Percentiles rank a stretch among this genome's conserved stretches.
Evolutionary conservation across 352 stramenopile species (phyloP).

Genomic region (Pythium aphanidermatum): DNA sequence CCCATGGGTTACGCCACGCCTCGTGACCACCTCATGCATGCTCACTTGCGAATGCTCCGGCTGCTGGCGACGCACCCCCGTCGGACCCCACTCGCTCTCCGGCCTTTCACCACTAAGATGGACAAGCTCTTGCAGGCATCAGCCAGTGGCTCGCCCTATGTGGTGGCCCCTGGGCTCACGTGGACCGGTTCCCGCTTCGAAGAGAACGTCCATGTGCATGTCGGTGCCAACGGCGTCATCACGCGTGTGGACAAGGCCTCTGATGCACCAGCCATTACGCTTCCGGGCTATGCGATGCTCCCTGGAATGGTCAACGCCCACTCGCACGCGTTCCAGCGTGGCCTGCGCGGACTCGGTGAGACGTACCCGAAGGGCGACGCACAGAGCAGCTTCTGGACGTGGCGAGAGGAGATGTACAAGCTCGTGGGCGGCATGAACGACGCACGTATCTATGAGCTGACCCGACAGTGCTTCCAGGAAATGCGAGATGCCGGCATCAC

Average conservation of each 20-base stretch:
- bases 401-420: slow-evolving; percentile 82
- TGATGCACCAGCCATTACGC: slow-evolving; percentile 8
- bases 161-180: slow-evolving; percentile 58
- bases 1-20: too few relatives aligned
- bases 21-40: too few relatives aligned
- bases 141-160: slow-evolving; percentile 25
- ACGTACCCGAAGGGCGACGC: slow-evolving; percentile 46
- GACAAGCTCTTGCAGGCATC: slow-evolving; percentile 13
- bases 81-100: too few relatives aligned
- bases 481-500: slow-evolving; percentile 76
- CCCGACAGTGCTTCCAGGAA: slow-evolving; percentile 69
- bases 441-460: slow-evolving; percentile 56
- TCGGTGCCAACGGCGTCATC: slow-evolving; percentile 44
- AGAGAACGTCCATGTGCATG: slow-evolving; percentile 39
- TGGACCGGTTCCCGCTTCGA: slow-evolving; percentile 59
- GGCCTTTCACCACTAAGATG: slow-evolving; percentile 14
- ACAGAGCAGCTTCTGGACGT: slow-evolving; percentile 74
- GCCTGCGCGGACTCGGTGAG: slow-evolving; percentile 64
- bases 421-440: slow-evolving; percentile 62
- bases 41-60: too few relatives aligned
- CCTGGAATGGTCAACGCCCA: slow-evolving; percentile 79
- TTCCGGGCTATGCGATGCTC: slow-evolving; percentile 46
- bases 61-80: too few relatives aligned
- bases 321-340: slow-evolving; percentile 74
- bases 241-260: slow-evolving; percentile 19